These are phyloP conservation scores for Aurantiochytrium sp. DNA, from an alignment of 108 stramenopile genomes.

Conservation along the genomic window DNA sequence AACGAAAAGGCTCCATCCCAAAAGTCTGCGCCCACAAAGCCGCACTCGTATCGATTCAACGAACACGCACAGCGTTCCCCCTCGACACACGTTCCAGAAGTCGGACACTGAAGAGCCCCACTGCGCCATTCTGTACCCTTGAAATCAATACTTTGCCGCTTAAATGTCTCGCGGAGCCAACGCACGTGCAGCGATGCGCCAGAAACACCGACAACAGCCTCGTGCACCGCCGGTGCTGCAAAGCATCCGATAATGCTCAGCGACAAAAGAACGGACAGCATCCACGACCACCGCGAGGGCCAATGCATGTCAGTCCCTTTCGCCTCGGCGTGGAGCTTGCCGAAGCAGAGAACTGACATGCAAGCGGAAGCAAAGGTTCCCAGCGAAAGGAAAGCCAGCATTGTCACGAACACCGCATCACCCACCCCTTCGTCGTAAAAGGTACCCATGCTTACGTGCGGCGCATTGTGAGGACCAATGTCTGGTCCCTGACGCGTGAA, in stretches of 20 bases:
- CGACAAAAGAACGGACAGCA: background rate
- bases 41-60: background rate
- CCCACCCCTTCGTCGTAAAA: background rate
- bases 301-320: background rate
- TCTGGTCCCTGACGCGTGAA: background rate
- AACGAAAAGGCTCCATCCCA: slow-evolving; percentile 4
- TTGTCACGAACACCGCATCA: background rate
- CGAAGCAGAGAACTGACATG: background rate
- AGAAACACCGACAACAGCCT: background rate
- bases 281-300: background rate
- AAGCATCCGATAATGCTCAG: background rate
- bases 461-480: background rate
- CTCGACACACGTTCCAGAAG: background rate
- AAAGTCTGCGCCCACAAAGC: background rate
- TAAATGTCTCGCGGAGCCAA: background rate
- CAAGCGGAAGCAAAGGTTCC: background rate
- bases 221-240: background rate
- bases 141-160: background rate
- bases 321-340: background rate
- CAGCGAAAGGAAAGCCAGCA: background rate
- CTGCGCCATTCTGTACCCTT: background rate
- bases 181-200: background rate
- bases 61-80: background rate
- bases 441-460: background rate
- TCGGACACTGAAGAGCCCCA: background rate